Conservation (phyloP, 441 rosid genomes). For the Corymbia calophylla region DNA sequence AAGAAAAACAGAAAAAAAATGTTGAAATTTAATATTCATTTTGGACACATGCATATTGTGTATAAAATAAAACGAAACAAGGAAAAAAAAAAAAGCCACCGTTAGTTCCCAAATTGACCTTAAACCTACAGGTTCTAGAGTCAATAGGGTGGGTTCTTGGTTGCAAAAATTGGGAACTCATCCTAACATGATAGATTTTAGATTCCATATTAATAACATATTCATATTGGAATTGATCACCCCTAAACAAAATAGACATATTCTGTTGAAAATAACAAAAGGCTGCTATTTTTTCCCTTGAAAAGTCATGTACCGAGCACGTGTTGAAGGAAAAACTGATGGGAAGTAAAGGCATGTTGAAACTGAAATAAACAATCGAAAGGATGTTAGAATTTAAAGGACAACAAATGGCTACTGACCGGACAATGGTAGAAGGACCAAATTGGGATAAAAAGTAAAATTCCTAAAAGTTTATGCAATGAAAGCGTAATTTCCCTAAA, state of each 20-base stretch:
- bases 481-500: neutral
- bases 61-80: neutral
- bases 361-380: neutral
- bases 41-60: neutral
- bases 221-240: neutral
- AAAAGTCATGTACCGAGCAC: neutral
- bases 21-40: neutral
- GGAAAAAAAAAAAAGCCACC: neutral
- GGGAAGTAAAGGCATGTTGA: neutral
- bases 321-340: neutral
- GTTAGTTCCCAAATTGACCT: neutral
- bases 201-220: accelerated
- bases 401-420: neutral
- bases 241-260: neutral
- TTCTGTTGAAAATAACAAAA: accelerated
- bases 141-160: neutral
- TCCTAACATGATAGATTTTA: neutral
- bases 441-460: neutral
- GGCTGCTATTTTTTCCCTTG: neutral
- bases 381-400: neutral
- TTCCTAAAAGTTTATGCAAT: neutral
- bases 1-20: too few relatives aligned
- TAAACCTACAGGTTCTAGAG: neutral
- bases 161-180: neutral
- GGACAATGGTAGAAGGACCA: neutral